These are phyloP conservation scores for Hyaloscypha finlandica DNA, from an alignment of 495 filamentous ascomycete species.

Conservation along the genomic window DNA sequence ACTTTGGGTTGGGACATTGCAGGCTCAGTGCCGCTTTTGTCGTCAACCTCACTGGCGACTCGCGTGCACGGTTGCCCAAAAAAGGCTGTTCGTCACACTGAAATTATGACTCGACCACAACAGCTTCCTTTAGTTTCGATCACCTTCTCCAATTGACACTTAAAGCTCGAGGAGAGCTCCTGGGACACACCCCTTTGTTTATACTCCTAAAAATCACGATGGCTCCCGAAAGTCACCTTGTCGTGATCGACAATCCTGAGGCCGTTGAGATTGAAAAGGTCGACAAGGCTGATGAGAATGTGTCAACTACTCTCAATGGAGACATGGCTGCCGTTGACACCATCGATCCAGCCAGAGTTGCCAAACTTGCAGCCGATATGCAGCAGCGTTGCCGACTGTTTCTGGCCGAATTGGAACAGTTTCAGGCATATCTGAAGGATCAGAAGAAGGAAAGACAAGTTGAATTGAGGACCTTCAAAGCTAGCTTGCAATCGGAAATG, in stretches of 20 bases:
- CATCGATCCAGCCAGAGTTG: constrained; percentile 4
- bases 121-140: not conserved
- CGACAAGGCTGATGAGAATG: not conserved
- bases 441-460: constrained; percentile 52
- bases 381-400: constrained; percentile 30
- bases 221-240: not conserved
- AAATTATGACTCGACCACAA: not conserved
- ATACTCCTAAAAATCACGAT: not conserved
- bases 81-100: not conserved
- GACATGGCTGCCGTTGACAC: not conserved
- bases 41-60: not conserved
- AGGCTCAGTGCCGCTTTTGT: too few species aligned
- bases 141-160: not conserved
- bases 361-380: constrained; percentile 17
- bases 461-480: constrained; percentile 53
- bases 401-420: constrained; percentile 49
- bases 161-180: not conserved
- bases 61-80: not conserved
- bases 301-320: not conserved
- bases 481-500: constrained; percentile 49
- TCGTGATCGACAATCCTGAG: not conserved
- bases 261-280: not conserved
- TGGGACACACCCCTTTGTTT: not conserved
- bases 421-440: constrained; percentile 45
- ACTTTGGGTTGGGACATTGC: too few species aligned